Conservation (phyloP, 495 filamentous ascomycete genomes). For the Tuber microsphaerosporum region DNA sequence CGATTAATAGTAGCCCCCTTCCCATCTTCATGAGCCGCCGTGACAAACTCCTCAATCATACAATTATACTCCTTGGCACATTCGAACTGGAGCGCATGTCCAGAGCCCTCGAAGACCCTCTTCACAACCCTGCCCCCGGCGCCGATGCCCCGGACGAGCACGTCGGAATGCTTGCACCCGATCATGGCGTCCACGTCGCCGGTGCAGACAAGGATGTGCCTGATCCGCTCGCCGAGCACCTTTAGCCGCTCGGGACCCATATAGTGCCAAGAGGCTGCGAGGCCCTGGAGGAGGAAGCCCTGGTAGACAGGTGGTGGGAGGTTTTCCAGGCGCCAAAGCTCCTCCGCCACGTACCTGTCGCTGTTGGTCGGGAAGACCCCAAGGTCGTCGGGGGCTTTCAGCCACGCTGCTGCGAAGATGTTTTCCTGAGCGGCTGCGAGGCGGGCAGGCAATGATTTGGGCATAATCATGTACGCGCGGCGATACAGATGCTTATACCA, state of each 20-base stretch:
- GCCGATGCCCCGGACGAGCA: constrained; percentile 45
- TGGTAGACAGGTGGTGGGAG: constrained; percentile 34
- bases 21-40: constrained; percentile 20
- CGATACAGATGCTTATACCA: constrained; percentile 61
- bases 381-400: constrained; percentile 55
- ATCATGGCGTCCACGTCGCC: constrained; percentile 71
- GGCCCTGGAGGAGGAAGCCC: constrained; percentile 67
- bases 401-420: constrained; percentile 57
- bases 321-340: constrained; percentile 47
- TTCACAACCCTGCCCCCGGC: constrained; percentile 48
- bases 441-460: constrained; percentile 57
- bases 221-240: constrained; percentile 57
- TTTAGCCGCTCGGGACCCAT: constrained; percentile 59
- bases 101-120: constrained; percentile 56
- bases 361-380: constrained; percentile 63
- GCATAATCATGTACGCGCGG: constrained; percentile 62
- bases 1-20: neutral
- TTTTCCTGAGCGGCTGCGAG: constrained; percentile 51
- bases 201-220: constrained; percentile 67
- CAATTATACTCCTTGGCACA: constrained; percentile 54
- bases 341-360: constrained; percentile 70
- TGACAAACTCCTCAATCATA: constrained; percentile 51
- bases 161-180: constrained; percentile 54
- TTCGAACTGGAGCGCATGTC: constrained; percentile 64
- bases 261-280: constrained; percentile 73